Conservation (phyloP, 2,329 filamentous ascomycete genomes). For the Hypoxylon sp. region DNA sequence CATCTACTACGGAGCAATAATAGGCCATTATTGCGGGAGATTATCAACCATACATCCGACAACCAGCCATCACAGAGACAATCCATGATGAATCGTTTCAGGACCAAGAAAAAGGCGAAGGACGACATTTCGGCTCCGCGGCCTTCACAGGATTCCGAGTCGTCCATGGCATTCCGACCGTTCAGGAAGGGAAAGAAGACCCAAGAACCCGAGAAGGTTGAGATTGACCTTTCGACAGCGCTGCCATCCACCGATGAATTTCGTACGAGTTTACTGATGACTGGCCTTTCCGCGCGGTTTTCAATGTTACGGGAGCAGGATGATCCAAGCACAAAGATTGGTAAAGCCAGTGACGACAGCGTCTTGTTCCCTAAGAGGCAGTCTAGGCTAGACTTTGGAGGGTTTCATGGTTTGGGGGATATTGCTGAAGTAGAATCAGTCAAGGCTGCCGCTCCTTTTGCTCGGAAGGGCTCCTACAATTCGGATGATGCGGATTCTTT, state of each 20-base stretch:
- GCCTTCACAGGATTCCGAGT: constrained; percentile 70
- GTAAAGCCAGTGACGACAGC: constrained; percentile 96
- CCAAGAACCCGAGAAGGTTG: constrained; percentile 71
- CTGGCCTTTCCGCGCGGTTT: constrained; percentile 92
- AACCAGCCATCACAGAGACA: constrained; percentile 2
- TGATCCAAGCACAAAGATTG: constrained; percentile 88
- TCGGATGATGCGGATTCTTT: constrained; percentile 77
- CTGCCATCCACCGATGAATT: constrained; percentile 91
- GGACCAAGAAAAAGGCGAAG: constrained; percentile 79
- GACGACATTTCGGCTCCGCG: constrained; percentile 66
- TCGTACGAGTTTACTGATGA: constrained; percentile 95
- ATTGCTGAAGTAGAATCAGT: constrained; percentile 94
- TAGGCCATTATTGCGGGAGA: background rate
- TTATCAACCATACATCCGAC: background rate
- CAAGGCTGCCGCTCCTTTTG: constrained; percentile 69
- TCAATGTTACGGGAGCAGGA: constrained; percentile 98
- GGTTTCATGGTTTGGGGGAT: constrained; percentile 74
- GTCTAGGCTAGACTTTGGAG: constrained; percentile 83
- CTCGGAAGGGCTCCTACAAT: constrained; percentile 75
- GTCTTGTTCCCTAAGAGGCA: constrained; percentile 87
- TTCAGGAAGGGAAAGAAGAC: constrained; percentile 71
- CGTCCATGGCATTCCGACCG: constrained; percentile 66
- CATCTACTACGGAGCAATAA: constrained; percentile 25
- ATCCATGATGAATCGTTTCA: constrained; percentile 80
- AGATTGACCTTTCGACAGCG: constrained; percentile 80